These are phyloP conservation scores for Styphnolobium japonicum DNA, from an alignment of 306 rosid genomes.

Conservation along the genomic window DNA sequence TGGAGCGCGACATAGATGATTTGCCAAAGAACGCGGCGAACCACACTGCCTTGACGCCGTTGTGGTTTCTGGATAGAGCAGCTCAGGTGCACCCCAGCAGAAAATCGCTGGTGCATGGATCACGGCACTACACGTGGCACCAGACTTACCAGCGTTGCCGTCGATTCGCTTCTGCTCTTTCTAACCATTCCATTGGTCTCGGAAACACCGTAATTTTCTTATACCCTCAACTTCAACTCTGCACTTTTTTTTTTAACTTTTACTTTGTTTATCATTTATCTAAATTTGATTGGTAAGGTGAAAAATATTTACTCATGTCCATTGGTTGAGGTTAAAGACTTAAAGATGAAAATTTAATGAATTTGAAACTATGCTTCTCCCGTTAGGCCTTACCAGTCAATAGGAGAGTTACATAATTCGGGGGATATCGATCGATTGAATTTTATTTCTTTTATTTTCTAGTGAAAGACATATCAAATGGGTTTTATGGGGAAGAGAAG, in stretches of 20 bases:
- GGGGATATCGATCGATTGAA: too few relatives aligned
- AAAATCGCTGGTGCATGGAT: conserved; percentile 71
- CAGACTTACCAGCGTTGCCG: conserved; percentile 84
- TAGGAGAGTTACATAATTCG: not conserved
- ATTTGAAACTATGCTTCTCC: not conserved
- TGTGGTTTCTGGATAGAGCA: conserved; percentile 87
- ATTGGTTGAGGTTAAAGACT: not conserved
- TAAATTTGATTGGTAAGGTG: not conserved
- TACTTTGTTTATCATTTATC: not conserved
- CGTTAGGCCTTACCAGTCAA: not conserved
- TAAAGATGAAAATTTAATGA: not conserved
- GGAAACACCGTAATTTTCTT: conserved; percentile 61
- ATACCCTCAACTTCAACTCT: not conserved
- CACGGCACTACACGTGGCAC: conserved; percentile 75
- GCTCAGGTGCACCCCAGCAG: conserved; percentile 76
- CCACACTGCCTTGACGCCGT: conserved; percentile 81
- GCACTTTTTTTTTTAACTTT: not conserved
- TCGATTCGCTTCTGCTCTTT: conserved; percentile 80
- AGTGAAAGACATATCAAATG: too few relatives aligned
- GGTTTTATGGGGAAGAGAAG: too few relatives aligned
- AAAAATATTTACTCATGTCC: not conserved
- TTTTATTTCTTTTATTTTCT: too few relatives aligned
- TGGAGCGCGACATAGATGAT: conserved; percentile 66
- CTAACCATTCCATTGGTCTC: conserved; percentile 55
- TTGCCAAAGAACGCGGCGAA: conserved; percentile 84